Base-by-base conservation (phyloP, 2,329 filamentous ascomycete species). In the Phyllachora maydis region DNA sequence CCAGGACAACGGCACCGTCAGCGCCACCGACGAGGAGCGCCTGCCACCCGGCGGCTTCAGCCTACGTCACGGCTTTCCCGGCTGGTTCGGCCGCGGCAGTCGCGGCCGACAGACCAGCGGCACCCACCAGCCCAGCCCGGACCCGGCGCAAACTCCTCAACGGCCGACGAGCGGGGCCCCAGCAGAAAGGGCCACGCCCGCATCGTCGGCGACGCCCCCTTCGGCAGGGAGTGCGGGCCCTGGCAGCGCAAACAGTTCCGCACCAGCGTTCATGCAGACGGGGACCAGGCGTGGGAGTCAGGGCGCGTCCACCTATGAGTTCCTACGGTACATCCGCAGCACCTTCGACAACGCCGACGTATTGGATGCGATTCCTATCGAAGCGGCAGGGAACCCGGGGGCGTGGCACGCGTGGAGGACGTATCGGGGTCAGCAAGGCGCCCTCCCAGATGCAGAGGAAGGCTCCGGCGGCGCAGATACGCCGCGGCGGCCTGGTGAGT, bases 401-500 rank as follows among this genome's bases (percentile, higher is more conserved):
- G 88, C 85, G 12, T 95, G 82, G 75, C 78, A 92, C 49, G 85
- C 85, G 4, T 95, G 85, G 85, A 64, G 69, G 36, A 66, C 76
- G 5, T 64, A 85, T 42, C 65, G 71, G 26, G 51, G 44, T 36
- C 36, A 61, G 46, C 37, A 47, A 29, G 51, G 51, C 40, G 42
- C 64, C 49, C 29, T 52, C 17, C 38, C 38, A 30, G 19, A 25
- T 11, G 25, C 26, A 6, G 13, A 26, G 16, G 23, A 11, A 7
- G 16, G 16, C 6, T 17, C 16, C 16, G 25, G 14, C 10, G 18
- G 19, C 15, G 14, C 21, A 2, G 14, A 20, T 7, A 8, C 23
- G 8, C 18, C 34, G 14, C 50, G 70, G 29, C 56, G 62, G 23
- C 81, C 81, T 0, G 77, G 75, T 5, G 75, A 91, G 37, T 95